Conservation (phyloP, 1,284 basidiomycete species). For the Ceratobasidium sp. region DNA sequence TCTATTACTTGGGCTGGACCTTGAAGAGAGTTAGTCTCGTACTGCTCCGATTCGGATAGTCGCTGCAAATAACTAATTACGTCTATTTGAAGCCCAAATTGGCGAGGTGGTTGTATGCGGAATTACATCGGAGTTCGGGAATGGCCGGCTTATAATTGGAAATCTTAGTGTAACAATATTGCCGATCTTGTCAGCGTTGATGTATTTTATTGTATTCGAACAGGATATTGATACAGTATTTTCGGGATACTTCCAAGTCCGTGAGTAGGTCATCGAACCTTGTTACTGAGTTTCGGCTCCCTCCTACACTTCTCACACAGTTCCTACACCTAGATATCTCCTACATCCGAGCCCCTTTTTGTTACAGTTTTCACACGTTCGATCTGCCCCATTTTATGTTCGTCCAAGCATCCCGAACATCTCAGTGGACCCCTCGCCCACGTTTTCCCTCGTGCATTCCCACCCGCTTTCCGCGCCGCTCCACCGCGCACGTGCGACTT, state of each 20-base stretch:
- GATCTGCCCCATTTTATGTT: neutral
- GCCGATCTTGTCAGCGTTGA: neutral
- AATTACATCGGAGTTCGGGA: no score
- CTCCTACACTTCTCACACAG: neutral
- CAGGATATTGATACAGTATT: slow-evolving; percentile 16
- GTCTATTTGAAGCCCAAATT: no score
- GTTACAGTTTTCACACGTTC: neutral
- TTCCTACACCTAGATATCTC: neutral
- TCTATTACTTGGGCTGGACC: neutral
- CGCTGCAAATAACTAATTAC: no score
- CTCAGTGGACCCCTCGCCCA: neutral
- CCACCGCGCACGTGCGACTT: neutral
- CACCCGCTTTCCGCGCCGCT: neutral
- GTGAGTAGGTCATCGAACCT: no score
- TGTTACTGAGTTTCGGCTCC: no score
- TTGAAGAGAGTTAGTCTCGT: neutral
- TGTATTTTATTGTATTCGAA: slow-evolving; percentile 8
- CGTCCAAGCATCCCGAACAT: neutral
- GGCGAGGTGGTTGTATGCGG: no score
- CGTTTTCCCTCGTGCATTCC: neutral
- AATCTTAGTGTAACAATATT: neutral
- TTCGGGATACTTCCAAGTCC: neutral
- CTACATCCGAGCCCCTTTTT: neutral
- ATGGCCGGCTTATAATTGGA: neutral
- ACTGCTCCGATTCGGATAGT: no score